These are phyloP conservation scores for Coniophora puteana DNA, from an alignment of 1,284 basidiomycete species.

Conservation along the genomic window DNA sequence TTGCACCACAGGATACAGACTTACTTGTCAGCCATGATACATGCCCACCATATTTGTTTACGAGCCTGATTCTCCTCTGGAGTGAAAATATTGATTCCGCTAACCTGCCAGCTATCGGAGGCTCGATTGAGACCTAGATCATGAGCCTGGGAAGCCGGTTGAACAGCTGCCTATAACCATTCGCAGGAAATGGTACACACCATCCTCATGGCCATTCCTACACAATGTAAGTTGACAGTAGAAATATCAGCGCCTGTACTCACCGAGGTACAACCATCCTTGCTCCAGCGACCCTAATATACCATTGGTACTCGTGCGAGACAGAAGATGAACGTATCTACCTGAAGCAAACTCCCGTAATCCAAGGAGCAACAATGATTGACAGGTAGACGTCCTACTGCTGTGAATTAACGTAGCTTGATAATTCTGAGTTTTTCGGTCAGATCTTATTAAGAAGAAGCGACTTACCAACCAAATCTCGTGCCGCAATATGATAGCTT, in stretches of 20 bases:
- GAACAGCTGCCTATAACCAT: constrained; percentile 2
- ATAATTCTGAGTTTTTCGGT: constrained; percentile 6
- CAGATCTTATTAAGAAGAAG: constrained; percentile 2
- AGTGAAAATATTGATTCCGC: constrained; percentile 63
- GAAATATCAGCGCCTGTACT: constrained; percentile 14
- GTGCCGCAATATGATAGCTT: constrained; percentile 65
- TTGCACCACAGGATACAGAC: constrained; percentile 15
- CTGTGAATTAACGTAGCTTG: constrained; percentile 66
- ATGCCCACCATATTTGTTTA: constrained; percentile 82
- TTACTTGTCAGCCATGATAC: constrained; percentile 71
- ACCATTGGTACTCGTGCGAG: background rate
- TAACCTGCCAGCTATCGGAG: constrained; percentile 71
- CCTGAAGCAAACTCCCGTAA: constrained; percentile 83
- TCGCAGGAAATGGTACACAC: constrained; percentile 33
- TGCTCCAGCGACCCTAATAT: constrained; percentile 64
- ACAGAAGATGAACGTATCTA: constrained; percentile 15
- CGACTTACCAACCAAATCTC: constrained; percentile 58
- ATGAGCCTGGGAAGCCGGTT: constrained; percentile 51
- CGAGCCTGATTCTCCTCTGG: constrained; percentile 73
- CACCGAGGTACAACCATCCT: constrained; percentile 79
- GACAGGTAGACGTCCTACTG: constrained; percentile 66
- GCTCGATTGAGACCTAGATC: constrained; percentile 83
- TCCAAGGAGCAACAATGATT: constrained; percentile 74
- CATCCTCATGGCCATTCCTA: constrained; percentile 77
- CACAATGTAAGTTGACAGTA: constrained; percentile 6